A percentile compares a stretch with the other conserved stretches of the same genome.
Conservation (phyloP, 2,329 filamentous ascomycete genomes). For the Fusarium armeniacum region DNA sequence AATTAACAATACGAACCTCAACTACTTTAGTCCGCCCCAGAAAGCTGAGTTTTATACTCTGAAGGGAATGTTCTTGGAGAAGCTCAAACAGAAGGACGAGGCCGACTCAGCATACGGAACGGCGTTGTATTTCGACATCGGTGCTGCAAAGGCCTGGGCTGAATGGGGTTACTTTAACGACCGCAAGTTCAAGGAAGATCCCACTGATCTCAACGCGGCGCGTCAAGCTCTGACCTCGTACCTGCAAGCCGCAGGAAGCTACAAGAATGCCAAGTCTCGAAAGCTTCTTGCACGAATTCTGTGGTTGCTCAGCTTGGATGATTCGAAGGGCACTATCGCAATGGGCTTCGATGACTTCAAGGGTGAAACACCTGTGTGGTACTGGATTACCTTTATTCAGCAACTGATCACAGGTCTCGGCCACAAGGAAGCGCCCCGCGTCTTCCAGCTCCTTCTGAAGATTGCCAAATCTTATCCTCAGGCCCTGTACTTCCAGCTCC, state of each 20-base stretch:
- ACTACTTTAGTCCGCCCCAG: slow-evolving; percentile 95
- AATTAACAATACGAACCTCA: slow-evolving; percentile 99
- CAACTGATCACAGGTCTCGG: slow-evolving; percentile 93
- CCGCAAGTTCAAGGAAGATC: slow-evolving; percentile 92
- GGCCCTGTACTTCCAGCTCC: slow-evolving; percentile 92
- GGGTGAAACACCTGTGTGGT: slow-evolving; percentile 97
- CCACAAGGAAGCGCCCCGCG: slow-evolving; percentile 89
- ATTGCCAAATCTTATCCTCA: slow-evolving; percentile 97
- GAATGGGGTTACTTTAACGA: slow-evolving; percentile 99
- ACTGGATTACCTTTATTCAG: slow-evolving; percentile 99
- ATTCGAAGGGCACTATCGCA: slow-evolving; percentile 85
- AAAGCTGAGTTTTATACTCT: slow-evolving; percentile 99
- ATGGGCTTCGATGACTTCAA: slow-evolving; percentile 95
- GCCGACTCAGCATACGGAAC: slow-evolving; percentile 95
- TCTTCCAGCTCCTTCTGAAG: slow-evolving; percentile 88
- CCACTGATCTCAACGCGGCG: slow-evolving; percentile 83
- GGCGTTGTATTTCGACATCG: slow-evolving; percentile 94
- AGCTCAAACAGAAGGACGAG: slow-evolving; percentile 89
- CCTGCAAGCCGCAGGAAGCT: slow-evolving; percentile 93
- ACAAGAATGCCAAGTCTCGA: slow-evolving; percentile 96
- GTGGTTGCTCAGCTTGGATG: slow-evolving; percentile 95
- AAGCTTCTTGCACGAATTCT: slow-evolving; percentile 94
- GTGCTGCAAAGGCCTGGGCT: slow-evolving; percentile 96
- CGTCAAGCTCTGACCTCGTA: slow-evolving; percentile 96
- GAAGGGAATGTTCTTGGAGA: slow-evolving; percentile 99